Evolutionary conservation across 257 asterid species (phyloP).

Genomic region (Vinca minor): DNA sequence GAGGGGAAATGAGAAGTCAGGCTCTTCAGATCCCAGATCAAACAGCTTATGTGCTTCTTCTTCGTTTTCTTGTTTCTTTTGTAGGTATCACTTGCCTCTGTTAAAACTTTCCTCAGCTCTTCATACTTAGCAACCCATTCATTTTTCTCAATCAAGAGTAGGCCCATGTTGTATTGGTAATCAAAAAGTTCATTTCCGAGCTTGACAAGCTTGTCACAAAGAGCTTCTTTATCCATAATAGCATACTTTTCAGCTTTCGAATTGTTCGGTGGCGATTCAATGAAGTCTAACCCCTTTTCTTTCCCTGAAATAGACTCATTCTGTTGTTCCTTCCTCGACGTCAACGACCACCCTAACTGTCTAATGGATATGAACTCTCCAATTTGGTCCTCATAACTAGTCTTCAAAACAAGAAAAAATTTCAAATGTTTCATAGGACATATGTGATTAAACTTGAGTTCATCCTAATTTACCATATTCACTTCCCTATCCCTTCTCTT

Average conservation of each 20-base stretch:
- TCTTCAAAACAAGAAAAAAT: too few relatives aligned
- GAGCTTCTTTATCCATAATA: slow-evolving; percentile 42
- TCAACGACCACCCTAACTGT: slow-evolving; percentile 41
- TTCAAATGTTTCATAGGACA: too few relatives aligned
- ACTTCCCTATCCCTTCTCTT: too few relatives aligned
- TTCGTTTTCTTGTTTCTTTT: slow-evolving; percentile 84
- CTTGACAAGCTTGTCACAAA: slow-evolving; percentile 41
- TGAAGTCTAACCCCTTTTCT: slow-evolving; percentile 40
- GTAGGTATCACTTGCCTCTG: slow-evolving; percentile 46
- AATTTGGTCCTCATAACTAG: too few relatives aligned
- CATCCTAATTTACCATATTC: too few relatives aligned
- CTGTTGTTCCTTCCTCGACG: slow-evolving; percentile 60
- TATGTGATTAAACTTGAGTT: too few relatives aligned
- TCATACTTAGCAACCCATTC: slow-evolving; percentile 75
- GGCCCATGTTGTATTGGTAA: slow-evolving; percentile 95
- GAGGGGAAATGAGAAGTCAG: slow-evolving; percentile 70
- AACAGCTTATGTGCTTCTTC: slow-evolving; percentile 48
- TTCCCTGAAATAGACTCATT: slow-evolving; percentile 42
- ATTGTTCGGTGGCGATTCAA: slow-evolving; percentile 7
- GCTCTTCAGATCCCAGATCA: slow-evolving; percentile 63
- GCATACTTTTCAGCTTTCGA: slow-evolving; percentile 28
- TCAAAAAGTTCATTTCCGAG: slow-evolving; percentile 85
- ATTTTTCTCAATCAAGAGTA: slow-evolving; percentile 83
- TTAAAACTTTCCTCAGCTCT: slow-evolving; percentile 49
- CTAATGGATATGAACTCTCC: too few relatives aligned